Evolutionary conservation across 345 rosid genomes (phyloP).

Genomic region (Noccaea caerulescens): DNA sequence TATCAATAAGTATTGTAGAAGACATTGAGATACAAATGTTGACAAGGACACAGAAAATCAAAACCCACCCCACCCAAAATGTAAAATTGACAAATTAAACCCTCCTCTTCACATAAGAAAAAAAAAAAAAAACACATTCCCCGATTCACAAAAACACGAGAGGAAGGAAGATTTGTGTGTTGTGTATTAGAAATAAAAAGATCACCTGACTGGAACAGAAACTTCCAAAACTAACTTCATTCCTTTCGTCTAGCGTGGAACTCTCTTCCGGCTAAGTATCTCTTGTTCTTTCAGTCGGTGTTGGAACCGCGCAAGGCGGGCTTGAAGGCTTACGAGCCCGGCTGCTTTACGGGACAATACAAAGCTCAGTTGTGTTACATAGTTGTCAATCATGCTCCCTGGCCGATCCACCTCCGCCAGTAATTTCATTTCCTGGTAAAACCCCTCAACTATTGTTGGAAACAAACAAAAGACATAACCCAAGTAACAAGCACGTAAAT

Average conservation of each 20-base stretch:
- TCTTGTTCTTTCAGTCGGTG: constrained; percentile 95
- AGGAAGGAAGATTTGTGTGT: constrained; percentile 34
- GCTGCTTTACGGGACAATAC: constrained; percentile 98
- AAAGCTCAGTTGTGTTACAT: constrained; percentile 85
- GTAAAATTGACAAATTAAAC: constrained; percentile 21
- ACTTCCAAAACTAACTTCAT: constrained; percentile 3
- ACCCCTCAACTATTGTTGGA: background rate
- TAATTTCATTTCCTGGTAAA: constrained; percentile 86
- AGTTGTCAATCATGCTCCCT: constrained; percentile 92
- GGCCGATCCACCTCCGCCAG: constrained; percentile 94
- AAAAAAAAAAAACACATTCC: constrained; percentile 14
- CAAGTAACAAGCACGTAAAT: background rate
- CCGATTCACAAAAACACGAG: constrained; percentile 37
- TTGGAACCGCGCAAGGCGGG: constrained; percentile 96
- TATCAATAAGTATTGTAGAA: constrained; percentile 18
- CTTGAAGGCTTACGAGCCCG: constrained; percentile 85
- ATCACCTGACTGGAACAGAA: constrained; percentile 20
- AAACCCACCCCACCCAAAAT: constrained; percentile 3
- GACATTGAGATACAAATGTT: constrained; percentile 30
- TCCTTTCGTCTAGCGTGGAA: constrained; percentile 46
- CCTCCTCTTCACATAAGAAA: background rate
- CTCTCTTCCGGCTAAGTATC: constrained; percentile 86
- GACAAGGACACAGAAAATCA: constrained; percentile 8
- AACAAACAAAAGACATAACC: background rate
- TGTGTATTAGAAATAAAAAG: constrained; percentile 29